phyloP scores from a whole-genome alignment of 352 stramenopile species.

The Phytopythium kandeliae region DNA sequence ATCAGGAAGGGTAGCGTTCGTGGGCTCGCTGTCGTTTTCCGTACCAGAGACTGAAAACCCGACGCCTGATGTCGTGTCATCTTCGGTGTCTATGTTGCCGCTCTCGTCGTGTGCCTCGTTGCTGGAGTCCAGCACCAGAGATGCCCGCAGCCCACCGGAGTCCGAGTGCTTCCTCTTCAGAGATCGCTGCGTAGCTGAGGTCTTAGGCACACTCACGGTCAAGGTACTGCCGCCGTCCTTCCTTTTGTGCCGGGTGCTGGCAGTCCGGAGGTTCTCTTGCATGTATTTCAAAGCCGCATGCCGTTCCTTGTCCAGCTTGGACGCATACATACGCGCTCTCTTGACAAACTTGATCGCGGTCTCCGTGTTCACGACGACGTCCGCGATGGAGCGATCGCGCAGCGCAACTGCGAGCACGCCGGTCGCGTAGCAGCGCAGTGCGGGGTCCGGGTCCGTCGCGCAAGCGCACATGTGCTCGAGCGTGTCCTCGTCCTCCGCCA shows the following conservation, averaged over 20 bases:
- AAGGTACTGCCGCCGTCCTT: constrained; percentile 15
- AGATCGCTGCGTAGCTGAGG: constrained; percentile 16
- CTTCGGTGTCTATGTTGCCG: constrained; percentile 16
- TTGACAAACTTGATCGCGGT: constrained; percentile 69
- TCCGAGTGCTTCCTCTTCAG: constrained; percentile 50
- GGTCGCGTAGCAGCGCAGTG: constrained; percentile 70
- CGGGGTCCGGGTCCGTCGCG: constrained; percentile 41
- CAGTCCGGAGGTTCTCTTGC: constrained; percentile 47
- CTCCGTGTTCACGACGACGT: constrained; percentile 81
- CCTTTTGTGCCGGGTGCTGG: constrained; percentile 20
- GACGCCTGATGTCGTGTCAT: background rate
- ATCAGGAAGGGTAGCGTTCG: constrained; percentile 9
- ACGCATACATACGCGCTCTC: constrained; percentile 65
- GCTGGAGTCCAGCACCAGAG: constrained; percentile 2
- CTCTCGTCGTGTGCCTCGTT: constrained; percentile 12
- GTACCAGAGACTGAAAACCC: background rate
- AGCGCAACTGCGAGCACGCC: constrained; percentile 70
- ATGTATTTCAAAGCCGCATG: constrained; percentile 76
- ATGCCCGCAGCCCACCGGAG: constrained; percentile 2
- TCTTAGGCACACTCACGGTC: constrained; percentile 8
- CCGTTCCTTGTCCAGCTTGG: constrained; percentile 66
- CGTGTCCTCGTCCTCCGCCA: constrained; percentile 74
- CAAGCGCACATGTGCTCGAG: constrained; percentile 70
- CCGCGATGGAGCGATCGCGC: constrained; percentile 71
- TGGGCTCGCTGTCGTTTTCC: background rate